Conservation (phyloP, 495 filamentous ascomycete species). For the Hypoxylon perforatum region DNA sequence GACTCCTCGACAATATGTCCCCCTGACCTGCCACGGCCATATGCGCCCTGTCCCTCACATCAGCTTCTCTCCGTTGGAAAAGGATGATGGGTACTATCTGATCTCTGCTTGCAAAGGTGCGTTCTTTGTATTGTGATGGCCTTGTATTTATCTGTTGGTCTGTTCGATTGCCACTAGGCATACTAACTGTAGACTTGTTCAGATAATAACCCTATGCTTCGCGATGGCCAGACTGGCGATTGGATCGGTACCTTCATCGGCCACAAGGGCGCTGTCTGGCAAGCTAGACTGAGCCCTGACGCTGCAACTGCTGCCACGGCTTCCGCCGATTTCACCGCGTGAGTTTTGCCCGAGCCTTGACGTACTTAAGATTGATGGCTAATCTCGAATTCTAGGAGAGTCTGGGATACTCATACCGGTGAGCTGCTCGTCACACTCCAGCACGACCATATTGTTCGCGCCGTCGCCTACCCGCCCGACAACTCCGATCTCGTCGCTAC, state of each 20-base stretch:
- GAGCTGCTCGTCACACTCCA: conserved; percentile 88
- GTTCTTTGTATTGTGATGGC: no score
- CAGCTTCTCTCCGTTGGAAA: conserved; percentile 85
- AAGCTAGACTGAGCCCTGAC: conserved; percentile 89
- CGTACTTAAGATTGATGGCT: background rate
- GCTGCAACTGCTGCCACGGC: conserved; percentile 89
- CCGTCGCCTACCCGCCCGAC: conserved; percentile 87
- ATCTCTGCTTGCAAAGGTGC: conserved; percentile 98
- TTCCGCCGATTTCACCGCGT: conserved; percentile 96
- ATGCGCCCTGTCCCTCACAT: conserved; percentile 95
- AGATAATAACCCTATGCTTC: conserved; percentile 99
- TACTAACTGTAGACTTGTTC: conserved; percentile 15
- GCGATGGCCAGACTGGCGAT: conserved; percentile 95
- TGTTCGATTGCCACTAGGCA: conserved; percentile 7
- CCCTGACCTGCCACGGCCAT: conserved; percentile 96
- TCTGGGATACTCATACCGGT: conserved; percentile 96
- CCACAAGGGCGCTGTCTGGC: conserved; percentile 98
- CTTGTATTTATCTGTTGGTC: background rate
- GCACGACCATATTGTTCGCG: conserved; percentile 94
- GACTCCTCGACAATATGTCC: conserved; percentile 71
- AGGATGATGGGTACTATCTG: conserved; percentile 89
- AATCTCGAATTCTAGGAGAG: conserved; percentile 67
- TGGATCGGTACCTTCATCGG: conserved; percentile 99
- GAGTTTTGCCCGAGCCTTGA: conserved; percentile 46
- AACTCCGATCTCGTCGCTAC: conserved; percentile 84